Base-by-base conservation (phyloP, 2,329 filamentous ascomycete species). In the Graphiopsis chlorocephala region DNA sequence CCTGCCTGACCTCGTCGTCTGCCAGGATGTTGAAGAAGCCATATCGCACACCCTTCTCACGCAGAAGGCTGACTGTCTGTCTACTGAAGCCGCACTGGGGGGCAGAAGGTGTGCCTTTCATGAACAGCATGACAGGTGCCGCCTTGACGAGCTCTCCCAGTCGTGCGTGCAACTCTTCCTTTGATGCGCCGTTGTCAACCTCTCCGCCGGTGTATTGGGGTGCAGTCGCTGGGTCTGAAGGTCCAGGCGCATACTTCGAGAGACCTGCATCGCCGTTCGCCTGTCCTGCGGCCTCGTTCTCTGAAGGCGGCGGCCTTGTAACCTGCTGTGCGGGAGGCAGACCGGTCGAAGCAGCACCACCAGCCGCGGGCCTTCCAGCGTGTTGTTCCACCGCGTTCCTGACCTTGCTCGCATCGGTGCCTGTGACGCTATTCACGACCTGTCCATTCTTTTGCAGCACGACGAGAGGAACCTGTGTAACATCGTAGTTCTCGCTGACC, bases 11-110 rank as follows among this genome's bases (percentile, higher is more conserved):
- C 78, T 98, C 94, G 74, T 99, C 94, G 76, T 99, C 95, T 68
- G 95, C 95, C 72, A 99, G 80, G 69, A 99, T 99, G 77, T 99
- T 98, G 84, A 99, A 99, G 83, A 99, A 99, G 23, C 95, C 95
- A 77, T 98, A 99, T 77, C 96, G 92, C 66, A 99, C 90, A 58
- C 90, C 90, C 75, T 92, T 89, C 80, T 98, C 94, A 61, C 95
- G 86, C 72, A 99, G 80, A 55, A 99, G 86, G 28, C 83, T 88
- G 50, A 99, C 95, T 52, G 97, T 82, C 80, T 97, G 93, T 70
- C 94, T 84, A 70, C 92, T 96, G 80, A 99, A 99, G 2, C 95
- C 93, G 74, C 93, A 97, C 78, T 96, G 91, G 1, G 93, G 93
- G 33, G 87, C 85, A 69, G 88, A 91, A 0, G 93, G 93, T 2